A percentile compares a stretch with the other conserved stretches of the same genome.
Conservation (phyloP, 169 alveolate genomes). For the Plasmodium gonderi region DNA sequence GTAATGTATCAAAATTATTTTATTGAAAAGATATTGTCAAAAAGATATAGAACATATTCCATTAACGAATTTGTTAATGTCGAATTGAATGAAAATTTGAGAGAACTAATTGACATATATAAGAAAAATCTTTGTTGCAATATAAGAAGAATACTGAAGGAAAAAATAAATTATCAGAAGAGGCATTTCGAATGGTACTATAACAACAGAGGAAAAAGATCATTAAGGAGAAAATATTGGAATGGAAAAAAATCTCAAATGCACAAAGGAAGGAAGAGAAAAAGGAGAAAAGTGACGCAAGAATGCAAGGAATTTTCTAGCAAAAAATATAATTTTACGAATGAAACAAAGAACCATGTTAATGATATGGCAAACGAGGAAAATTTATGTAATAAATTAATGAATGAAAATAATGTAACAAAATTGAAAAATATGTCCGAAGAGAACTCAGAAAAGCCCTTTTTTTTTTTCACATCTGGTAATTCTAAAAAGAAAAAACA, state of each 20-base stretch:
- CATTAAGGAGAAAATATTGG: not conserved
- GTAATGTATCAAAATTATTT: constrained; percentile 16
- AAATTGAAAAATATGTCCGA: not conserved
- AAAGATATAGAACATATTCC: constrained; percentile 34
- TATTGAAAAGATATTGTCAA: constrained; percentile 50
- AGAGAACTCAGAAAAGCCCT: constrained; percentile 5
- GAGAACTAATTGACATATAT: constrained; percentile 22
- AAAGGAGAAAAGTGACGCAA: not conserved
- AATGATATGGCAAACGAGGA: not conserved
- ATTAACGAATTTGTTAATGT: constrained; percentile 67
- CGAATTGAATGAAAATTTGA: constrained; percentile 22
- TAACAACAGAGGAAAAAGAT: not conserved
- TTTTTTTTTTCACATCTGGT: constrained; percentile 14
- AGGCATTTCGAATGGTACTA: not conserved
- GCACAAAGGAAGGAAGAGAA: constrained; percentile 1
- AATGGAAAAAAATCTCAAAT: constrained; percentile 3
- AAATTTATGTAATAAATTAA: not conserved
- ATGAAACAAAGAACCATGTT: not conserved
- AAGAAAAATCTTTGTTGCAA: constrained; percentile 40
- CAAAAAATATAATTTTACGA: not conserved
- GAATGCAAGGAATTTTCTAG: not conserved
- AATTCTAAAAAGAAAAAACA: not conserved
- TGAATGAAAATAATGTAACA: not conserved
- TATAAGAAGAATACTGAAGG: constrained; percentile 7
- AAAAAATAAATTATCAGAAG: not conserved